phyloP scores from a whole-genome alignment of 139 green algal species.

The Pseudopediastrum boryanum region DNA sequence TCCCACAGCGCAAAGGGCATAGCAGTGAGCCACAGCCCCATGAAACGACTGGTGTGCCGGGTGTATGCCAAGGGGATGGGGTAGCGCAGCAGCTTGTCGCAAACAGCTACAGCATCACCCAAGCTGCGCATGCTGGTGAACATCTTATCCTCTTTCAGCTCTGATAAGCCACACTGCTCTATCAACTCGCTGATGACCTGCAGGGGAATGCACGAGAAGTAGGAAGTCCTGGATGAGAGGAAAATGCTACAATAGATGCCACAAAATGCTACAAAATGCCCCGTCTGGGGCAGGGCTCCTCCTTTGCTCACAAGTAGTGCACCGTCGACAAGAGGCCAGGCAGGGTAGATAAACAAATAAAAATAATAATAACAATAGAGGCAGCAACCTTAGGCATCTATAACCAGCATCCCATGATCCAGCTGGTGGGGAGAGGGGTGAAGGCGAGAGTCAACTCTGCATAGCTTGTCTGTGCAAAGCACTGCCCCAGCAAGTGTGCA shows the following conservation, averaged over 20 bases:
- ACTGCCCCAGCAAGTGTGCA: too few relatives aligned
- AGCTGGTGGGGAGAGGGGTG: neutral
- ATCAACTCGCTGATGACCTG: conserved; percentile 31
- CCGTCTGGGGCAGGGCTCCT: too few relatives aligned
- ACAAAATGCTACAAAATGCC: neutral
- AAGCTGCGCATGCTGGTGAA: conserved; percentile 5
- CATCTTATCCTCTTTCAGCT: conserved; percentile 34
- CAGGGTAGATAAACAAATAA: too few relatives aligned
- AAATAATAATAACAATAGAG: neutral
- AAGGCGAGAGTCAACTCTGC: neutral
- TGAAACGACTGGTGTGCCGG: conserved; percentile 37
- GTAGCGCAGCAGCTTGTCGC: conserved; percentile 40
- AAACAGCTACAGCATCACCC: conserved; percentile 17
- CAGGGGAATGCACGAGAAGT: neutral
- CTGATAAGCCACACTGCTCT: conserved; percentile 28
- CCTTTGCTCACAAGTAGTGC: too few relatives aligned
- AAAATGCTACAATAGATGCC: neutral
- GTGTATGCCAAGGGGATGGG: conserved; percentile 48
- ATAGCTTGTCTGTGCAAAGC: too few relatives aligned
- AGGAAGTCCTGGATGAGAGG: neutral
- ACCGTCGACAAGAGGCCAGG: too few relatives aligned
- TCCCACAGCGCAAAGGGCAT: conserved; percentile 44
- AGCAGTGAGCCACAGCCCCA: conserved; percentile 39
- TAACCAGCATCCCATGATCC: neutral
- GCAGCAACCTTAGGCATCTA: neutral